Evolutionary conservation across 768 basidiomycete species (phyloP), one percentile per base, ranked within the genome.

Genomic region (Phlegmacium glaucopus): DNA sequence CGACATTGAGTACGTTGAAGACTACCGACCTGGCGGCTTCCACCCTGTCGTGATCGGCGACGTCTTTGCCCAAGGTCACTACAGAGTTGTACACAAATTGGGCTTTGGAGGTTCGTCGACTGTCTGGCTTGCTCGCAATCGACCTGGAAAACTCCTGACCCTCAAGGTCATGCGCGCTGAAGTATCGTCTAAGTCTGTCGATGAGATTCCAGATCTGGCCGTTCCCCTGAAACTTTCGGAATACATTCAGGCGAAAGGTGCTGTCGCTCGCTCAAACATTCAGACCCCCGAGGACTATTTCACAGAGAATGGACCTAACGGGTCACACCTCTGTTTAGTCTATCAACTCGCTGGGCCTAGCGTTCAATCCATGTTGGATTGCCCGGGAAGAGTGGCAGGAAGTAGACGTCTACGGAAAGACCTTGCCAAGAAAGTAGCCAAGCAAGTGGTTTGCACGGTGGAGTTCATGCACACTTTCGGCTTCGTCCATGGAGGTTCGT

Each of bases 21-120:
- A 69, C 30, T 82, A 82, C 55, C 49, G 61, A 29, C 75, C 71
- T 8, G 77, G 78, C 25, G 79, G 79, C 4, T 75, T 68, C 54
- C 78, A 79, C 51, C 79, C 79, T 10, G 66, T 79, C 17, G 58
- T n/a, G n/a, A n/a, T n/a, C n/a, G n/a, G n/a, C n/a, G n/a, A n/a
- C n/a, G n/a, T n/a, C n/a, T n/a, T n/a, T n/a, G n/a, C n/a, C n/a
- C n/a, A n/a, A n/a, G n/a, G n/a, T n/a, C n/a, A n/a, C n/a, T n/a
- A n/a, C n/a, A n/a, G n/a, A n/a, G n/a, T n/a, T n/a, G n/a, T n/a
- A n/a, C n/a, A n/a, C n/a, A n/a, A n/a, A n/a, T n/a, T n/a, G n/a
- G n/a, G n/a, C n/a, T n/a, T n/a, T n/a, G n/a, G n/a, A n/a, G n/a
- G n/a, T n/a, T n/a, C n/a, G n/a, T n/a, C n/a, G n/a, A n/a, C n/a